phyloP scores from a whole-genome alignment of 1,139 yeast species.

The Geotrichum restrictum region DNA sequence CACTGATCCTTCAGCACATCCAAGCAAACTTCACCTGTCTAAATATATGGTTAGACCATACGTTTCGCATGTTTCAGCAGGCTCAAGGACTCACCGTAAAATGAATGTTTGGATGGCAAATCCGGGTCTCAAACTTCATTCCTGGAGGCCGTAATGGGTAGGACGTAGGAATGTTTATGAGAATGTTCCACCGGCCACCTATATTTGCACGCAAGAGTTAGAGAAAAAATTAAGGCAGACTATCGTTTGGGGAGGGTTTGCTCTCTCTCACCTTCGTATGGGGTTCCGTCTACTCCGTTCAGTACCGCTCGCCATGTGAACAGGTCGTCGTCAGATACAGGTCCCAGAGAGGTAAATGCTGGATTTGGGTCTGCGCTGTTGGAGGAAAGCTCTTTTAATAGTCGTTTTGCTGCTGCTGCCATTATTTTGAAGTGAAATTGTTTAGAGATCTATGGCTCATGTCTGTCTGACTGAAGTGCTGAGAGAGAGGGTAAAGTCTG shows the following conservation, averaged over 20 bases:
- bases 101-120: constrained; percentile 75
- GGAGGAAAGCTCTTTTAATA: constrained; percentile 47
- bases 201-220: too few relatives aligned
- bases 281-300: constrained; percentile 53
- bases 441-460: background rate
- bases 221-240: background rate
- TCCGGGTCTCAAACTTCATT: constrained; percentile 51
- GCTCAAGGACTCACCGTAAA: constrained; percentile 39
- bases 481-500: background rate
- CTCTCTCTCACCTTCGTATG: constrained; percentile 38
- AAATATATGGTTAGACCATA: constrained; percentile 1
- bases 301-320: constrained; percentile 59
- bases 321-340: constrained; percentile 48
- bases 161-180: constrained; percentile 47
- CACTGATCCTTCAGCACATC: constrained; percentile 68
- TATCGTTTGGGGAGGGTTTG: background rate
- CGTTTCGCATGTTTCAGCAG: background rate
- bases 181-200: constrained; percentile 57
- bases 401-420: constrained; percentile 39
- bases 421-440: background rate
- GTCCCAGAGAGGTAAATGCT: constrained; percentile 41
- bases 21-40: constrained; percentile 78
- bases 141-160: constrained; percentile 74
- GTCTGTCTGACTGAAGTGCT: background rate
- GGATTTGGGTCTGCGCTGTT: constrained; percentile 41